A percentile compares a stretch with the other conserved stretches of the same genome.
Evolutionary conservation across 1,139 yeast genomes (phyloP).

Genomic region (Nakaseomyces bracarensis): DNA sequence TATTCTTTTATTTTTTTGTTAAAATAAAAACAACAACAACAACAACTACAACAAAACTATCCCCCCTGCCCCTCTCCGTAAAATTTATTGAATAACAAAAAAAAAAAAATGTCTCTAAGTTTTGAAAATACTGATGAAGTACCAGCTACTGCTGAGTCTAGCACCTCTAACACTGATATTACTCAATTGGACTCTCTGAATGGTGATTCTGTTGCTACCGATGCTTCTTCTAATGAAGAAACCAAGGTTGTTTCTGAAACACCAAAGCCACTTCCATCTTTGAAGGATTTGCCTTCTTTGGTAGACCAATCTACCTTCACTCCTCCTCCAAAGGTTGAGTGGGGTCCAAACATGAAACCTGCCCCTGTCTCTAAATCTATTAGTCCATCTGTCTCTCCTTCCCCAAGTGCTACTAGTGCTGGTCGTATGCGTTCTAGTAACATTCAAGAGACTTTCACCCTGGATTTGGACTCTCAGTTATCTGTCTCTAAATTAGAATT

Average conservation of each 20-base stretch:
- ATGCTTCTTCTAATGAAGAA: constrained; percentile 9
- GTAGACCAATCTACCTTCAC: constrained; percentile 43
- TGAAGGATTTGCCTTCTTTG: constrained; percentile 66
- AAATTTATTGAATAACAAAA: too few species aligned
- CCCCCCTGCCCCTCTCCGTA: too few species aligned
- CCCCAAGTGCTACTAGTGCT: constrained; percentile 19
- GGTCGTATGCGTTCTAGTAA: constrained; percentile 38
- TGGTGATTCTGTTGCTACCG: constrained; percentile 7
- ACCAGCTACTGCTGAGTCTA: constrained; percentile 5
- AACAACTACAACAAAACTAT: too few species aligned
- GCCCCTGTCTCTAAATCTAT: constrained; percentile 33
- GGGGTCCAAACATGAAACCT: constrained; percentile 42
- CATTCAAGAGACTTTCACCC: constrained; percentile 66
- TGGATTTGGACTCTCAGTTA: constrained; percentile 59
- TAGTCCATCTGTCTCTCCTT: constrained; percentile 25
- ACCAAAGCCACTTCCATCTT: constrained; percentile 31
- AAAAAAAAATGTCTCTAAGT: constrained; percentile 1
- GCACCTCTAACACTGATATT: constrained; percentile 6
- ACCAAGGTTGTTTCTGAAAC: not conserved
- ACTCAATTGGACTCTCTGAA: constrained; percentile 6
- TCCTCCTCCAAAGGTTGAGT: constrained; percentile 30
- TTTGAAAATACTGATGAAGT: constrained; percentile 1
- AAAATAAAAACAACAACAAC: too few species aligned
- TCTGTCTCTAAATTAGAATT: constrained; percentile 58
- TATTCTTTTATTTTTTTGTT: not conserved